Percentiles rank a stretch among this genome's conserved stretches.
phyloP scores from a whole-genome alignment of 306 rosid species.

The Rosa lucieae region DNA sequence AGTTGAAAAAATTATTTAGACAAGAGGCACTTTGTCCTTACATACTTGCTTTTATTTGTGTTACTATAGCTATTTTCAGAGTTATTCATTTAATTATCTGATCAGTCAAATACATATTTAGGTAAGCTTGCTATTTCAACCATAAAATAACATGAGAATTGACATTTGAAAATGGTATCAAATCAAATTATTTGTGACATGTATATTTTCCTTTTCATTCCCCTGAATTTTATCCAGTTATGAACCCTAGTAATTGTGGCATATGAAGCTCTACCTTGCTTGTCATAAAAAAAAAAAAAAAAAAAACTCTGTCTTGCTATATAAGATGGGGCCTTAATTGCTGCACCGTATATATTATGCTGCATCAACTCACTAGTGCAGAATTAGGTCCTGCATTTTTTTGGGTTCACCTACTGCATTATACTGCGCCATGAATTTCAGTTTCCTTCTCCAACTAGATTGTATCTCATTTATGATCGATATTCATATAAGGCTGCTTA shows the following conservation, averaged over 20 bases:
- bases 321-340: background rate
- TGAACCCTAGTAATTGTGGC: background rate
- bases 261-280: background rate
- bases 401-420: constrained; percentile 16
- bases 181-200: background rate
- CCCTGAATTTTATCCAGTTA: background rate
- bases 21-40: no score
- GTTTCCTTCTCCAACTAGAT: constrained; percentile 5
- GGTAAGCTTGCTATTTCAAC: no score
- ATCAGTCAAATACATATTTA: no score
- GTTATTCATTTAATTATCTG: no score
- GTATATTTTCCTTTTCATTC: background rate
- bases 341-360: background rate
- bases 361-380: background rate
- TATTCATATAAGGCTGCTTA: background rate
- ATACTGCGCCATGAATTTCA: constrained; percentile 11
- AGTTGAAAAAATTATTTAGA: no score
- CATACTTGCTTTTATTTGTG: no score
- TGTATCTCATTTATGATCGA: background rate
- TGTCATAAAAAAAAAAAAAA: no score
- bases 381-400: constrained; percentile 6
- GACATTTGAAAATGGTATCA: no score
- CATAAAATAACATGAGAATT: no score
- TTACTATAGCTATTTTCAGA: no score
- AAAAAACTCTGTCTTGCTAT: background rate